Percentiles rank a stretch among this genome's conserved stretches.
These are phyloP conservation scores for Pleurotus salmoneostramineus DNA, from an alignment of 768 basidiomycete genomes.

Conservation along the genomic window DNA sequence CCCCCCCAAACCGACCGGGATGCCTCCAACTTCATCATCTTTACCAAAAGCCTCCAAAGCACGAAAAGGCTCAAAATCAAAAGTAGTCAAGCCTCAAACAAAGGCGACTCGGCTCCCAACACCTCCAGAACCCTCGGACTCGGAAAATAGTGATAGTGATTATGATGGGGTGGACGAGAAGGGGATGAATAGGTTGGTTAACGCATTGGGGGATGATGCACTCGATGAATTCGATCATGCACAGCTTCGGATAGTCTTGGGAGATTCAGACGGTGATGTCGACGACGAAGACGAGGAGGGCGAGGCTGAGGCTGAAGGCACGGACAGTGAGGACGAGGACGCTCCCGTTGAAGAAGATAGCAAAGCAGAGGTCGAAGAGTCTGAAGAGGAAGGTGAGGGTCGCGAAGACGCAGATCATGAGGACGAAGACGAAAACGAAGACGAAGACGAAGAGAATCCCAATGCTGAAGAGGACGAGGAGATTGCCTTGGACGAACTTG, in stretches of 20 bases:
- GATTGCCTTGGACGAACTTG: conserved; percentile 66
- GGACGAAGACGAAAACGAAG: conserved; percentile 33
- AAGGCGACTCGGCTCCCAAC: not conserved
- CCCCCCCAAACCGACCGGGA: too few relatives aligned
- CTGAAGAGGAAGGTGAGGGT: too few relatives aligned
- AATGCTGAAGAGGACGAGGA: conserved; percentile 18
- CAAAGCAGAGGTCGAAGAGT: conserved; percentile 19
- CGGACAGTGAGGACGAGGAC: too few relatives aligned
- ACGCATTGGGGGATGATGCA: conserved; percentile 59
- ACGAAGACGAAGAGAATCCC: conserved; percentile 8
- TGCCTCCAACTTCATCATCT: too few relatives aligned
- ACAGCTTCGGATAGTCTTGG: conserved; percentile 42
- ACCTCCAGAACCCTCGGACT: not conserved
- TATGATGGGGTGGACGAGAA: conserved; percentile 47
- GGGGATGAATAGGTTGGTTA: conserved; percentile 55
- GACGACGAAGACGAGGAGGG: conserved; percentile 7
- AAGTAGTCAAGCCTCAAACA: not conserved
- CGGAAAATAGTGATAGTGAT: not conserved
- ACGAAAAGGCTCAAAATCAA: not conserved
- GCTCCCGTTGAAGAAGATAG: too few relatives aligned
- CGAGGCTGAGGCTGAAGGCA: too few relatives aligned
- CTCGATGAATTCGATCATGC: conserved; percentile 62
- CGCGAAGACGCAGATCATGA: too few relatives aligned
- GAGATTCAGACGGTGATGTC: conserved; percentile 16
- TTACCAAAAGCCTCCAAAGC: not conserved